Conservation (phyloP, 2,329 filamentous ascomycete species). For the Colletotrichum chrysophilum region DNA sequence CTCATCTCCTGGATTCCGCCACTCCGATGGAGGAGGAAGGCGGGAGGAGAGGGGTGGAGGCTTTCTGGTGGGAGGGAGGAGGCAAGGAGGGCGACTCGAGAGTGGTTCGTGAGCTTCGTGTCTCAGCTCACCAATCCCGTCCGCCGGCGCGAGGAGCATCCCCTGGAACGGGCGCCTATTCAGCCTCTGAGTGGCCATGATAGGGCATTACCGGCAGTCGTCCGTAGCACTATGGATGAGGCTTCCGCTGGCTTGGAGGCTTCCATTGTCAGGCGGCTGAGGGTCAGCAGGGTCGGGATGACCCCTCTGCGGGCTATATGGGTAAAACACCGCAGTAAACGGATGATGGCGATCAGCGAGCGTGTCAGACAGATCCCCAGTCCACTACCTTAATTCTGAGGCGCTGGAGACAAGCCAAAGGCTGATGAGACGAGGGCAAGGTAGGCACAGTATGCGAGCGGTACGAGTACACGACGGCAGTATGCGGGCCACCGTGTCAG, state of each 20-base stretch:
- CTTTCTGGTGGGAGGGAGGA: not conserved
- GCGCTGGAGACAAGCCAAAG: not conserved
- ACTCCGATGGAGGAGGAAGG: slow-evolving; percentile 9
- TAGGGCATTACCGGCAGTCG: not conserved
- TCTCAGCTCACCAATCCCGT: not conserved
- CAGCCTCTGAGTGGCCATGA: not conserved
- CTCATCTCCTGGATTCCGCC: slow-evolving; percentile 14
- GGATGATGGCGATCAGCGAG: slow-evolving; percentile 9
- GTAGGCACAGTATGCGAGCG: not conserved
- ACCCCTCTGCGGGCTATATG: slow-evolving; percentile 1
- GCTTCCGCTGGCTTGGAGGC: not conserved
- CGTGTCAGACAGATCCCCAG: not conserved
- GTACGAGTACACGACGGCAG: not conserved
- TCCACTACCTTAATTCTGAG: slow-evolving; percentile 16
- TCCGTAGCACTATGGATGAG: not conserved
- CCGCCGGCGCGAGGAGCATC: not conserved
- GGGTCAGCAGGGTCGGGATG: not conserved
- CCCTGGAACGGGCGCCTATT: not conserved
- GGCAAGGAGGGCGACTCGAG: not conserved
- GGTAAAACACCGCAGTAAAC: not conserved
- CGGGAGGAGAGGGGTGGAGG: slow-evolving; percentile 2
- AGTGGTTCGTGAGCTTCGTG: not conserved
- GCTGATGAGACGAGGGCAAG: not conserved
- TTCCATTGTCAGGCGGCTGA: not conserved
- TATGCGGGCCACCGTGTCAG: not conserved